Evolutionary conservation across 495 filamentous ascomycete species (phyloP), one percentile per base, ranked within the genome.

Genomic region (Aspergillus ellipticus): DNA sequence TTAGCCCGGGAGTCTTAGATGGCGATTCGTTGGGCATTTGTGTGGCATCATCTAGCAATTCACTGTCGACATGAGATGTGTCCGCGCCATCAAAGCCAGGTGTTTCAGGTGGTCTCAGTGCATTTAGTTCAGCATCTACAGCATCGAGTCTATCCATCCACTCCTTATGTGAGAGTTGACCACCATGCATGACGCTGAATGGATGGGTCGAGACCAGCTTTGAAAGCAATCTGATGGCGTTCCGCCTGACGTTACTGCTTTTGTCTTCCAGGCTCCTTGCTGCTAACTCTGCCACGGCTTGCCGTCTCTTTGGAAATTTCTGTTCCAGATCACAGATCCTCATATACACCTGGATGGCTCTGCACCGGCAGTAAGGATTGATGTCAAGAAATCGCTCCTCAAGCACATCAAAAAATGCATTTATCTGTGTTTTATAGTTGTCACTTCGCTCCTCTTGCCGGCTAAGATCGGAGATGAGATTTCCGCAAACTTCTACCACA

Each of bases 401-500:
- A 1, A 99, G 78, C 0, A 97, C 89, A 61, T 97, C 92, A 61
- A 97, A 97, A 74, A 97, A 99, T 15, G 89, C 90, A 56, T 94
- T 93, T 56, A 97, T 89, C 63, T 97, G 94, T 0, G 84, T 87
- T 70, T 97, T 95, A 75, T 90, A 87, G 64, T 92, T 91, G 57
- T 96, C 93, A 60, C 85, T 87, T 37, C 87, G 80, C 65, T 97
- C 93, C 72, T 92, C 90, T 57, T 93, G 87, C 65, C 89, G 93
- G 69, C 85, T 96, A 11, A 99, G 82, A 67, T 97, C 87, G 13
- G 85, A 80, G 51, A 97, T 88, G 61, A 99, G 82, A 73, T 97
- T 97, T n/a, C 94, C 95, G 68, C 90, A 96, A n/a, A 97, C 90
- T 67, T 99, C 94, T 53, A 99, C 92, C 26, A 99, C 81, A 21